A percentile compares a stretch with the other conserved stretches of the same genome.
phyloP scores from a whole-genome alignment of 371 early-diverging fungal genomes.

The Mortierella sp. region DNA sequence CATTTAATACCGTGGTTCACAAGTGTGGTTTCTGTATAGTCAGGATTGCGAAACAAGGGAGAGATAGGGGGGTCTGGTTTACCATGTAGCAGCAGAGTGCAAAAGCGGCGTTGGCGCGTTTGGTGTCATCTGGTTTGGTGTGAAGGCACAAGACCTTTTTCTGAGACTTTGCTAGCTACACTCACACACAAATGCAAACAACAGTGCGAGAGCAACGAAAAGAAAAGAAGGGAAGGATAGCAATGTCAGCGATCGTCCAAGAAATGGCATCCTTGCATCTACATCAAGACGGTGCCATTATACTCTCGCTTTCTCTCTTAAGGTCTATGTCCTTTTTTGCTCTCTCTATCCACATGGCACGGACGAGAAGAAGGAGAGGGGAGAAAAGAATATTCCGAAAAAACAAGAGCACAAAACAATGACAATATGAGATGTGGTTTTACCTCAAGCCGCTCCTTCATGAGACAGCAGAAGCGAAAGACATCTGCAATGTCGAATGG shows the following conservation, averaged over 20 bases:
- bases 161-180: conserved; percentile 58
- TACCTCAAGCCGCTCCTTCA: conserved; percentile 64
- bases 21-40: background rate
- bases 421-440: background rate
- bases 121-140: conserved; percentile 62
- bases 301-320: background rate
- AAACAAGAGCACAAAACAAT: background rate
- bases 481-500: conserved; percentile 72
- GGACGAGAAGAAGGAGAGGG: background rate
- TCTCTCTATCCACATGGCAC: background rate
- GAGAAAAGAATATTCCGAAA: background rate
- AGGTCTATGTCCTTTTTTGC: background rate
- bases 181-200: background rate
- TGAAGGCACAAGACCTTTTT: conserved; percentile 65
- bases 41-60: too few species aligned
- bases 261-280: background rate
- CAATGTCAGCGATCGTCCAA: background rate
- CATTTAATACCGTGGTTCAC: background rate
- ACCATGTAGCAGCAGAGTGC: conserved; percentile 75
- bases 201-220: background rate
- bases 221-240: conserved; percentile 2
- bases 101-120: conserved; percentile 72
- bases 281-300: background rate
- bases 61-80: background rate
- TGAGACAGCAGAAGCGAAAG: conserved; percentile 66